Evolutionary conservation across 352 stramenopile genomes (phyloP), one percentile per base, ranked within the genome.

Genomic region (Phytophthora multivora): DNA sequence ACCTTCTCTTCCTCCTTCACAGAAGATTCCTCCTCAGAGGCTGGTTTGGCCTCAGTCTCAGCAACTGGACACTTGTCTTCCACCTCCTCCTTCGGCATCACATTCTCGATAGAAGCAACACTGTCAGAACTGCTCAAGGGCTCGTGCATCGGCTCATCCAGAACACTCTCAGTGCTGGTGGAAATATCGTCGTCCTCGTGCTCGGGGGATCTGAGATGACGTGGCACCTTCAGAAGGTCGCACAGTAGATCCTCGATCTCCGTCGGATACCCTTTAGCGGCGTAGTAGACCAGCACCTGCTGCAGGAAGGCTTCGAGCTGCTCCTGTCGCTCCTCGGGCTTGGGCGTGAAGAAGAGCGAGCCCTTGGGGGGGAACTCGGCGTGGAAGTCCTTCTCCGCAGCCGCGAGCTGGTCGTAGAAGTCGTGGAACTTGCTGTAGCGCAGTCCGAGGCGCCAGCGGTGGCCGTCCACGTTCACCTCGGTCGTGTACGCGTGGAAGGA

Each of bases 381-480:
- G n/a, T 59, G 41, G 42, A 90, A 89, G 11, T 65, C 52, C 30
- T 51, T 57, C 36, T 79, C 77, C n/a, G 57, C 30, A 6, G 67
- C 60, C 36, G 73, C 35, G 39, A 92, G 61, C 53, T 82, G 68
- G 59, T 63, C 51, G 63, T 90, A 89, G 48, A 83, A 84, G 12
- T 71, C 66, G 52, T 75, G 69, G 58, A 90, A 89, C 21, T 78
- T 80, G 68, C 76, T 88, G 76, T 90, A 92, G 56, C 83, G 83
- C 30, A 92, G 61, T 5, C 63, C 64, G 10, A 92, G 67, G 7
- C 71, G 71, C 63, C 69, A 79, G 40, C 67, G 67, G 56, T 79
- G 69, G 46, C 65, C 61, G 48, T 71, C 66, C 28, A 78, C 63
- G 13, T 36, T 60, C 41, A 88, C 71, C 55, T 88, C 68, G 9